phyloP scores from a whole-genome alignment of 768 basidiomycete genomes.

The Trametes maxima region DNA sequence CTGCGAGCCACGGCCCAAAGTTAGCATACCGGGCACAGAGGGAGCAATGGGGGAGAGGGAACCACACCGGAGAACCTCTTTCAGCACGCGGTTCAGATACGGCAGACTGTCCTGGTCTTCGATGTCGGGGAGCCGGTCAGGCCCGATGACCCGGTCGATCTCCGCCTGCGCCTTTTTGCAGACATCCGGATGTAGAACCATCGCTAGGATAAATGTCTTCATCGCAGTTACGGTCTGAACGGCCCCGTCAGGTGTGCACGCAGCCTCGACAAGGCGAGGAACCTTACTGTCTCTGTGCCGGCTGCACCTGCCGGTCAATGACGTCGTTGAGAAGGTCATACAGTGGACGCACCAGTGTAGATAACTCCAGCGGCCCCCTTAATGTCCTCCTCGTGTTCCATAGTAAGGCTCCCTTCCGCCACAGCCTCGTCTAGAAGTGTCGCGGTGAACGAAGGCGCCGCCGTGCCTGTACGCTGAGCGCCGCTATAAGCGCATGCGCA shows the following conservation, averaged over 20 bases:
- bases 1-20: slow-evolving; percentile 4
- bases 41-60: neutral
- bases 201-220: slow-evolving; percentile 43
- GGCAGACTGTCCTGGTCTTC: slow-evolving; percentile 27
- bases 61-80: slow-evolving; percentile 24
- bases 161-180: slow-evolving; percentile 45
- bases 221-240: slow-evolving; percentile 43
- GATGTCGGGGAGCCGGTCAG: slow-evolving; percentile 31
- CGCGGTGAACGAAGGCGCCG: slow-evolving; percentile 25
- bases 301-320: slow-evolving; percentile 6
- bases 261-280: neutral
- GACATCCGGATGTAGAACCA: slow-evolving; percentile 41
- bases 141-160: slow-evolving; percentile 42
- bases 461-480: slow-evolving; percentile 18
- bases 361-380: slow-evolving; percentile 20
- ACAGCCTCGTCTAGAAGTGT: slow-evolving; percentile 22
- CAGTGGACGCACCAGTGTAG: slow-evolving; percentile 21
- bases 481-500: neutral
- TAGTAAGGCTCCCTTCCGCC: neutral
- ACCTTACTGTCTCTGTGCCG: slow-evolving; percentile 22
- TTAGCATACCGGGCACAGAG: too few relatives aligned
- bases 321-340: neutral
- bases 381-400: slow-evolving; percentile 23
- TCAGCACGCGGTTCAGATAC: slow-evolving; percentile 27
- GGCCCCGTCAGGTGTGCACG: neutral